Evolutionary conservation across 2,329 filamentous ascomycete genomes (phyloP), one percentile per base, ranked within the genome.

Genomic region (Pseudogymnoascus sp.): DNA sequence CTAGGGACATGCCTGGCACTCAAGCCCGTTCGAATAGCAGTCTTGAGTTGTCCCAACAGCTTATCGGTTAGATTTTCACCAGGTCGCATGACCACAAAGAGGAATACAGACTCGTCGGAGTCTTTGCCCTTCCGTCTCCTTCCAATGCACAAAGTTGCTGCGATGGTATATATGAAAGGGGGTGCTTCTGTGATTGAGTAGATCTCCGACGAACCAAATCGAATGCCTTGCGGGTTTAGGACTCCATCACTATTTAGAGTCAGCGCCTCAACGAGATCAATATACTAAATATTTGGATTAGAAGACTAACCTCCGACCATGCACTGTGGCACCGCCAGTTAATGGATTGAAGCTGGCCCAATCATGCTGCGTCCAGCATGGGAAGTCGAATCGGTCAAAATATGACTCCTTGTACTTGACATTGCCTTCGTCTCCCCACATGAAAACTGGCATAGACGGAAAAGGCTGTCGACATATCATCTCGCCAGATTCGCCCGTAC

Each of bases 291-390:
- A 62, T 11, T 14, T 22, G 33, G 55, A 16, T 30, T 41, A 36
- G 23, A 16, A 60, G 23, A 33, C 33, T 25, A 23, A 66, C 42
- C 42, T 41, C 62, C 78, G 68, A 4, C 78, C 78, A 62, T 77
- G 76, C 64, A 80, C 77, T 12, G 74, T 67, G 28, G 75, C 70
- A 0, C 78, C 77, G 1, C 73, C 69, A 0, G 78, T 80, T 5
- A 61, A 61, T 0, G 75, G 75, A 49, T 79, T 78, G 41, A 70
- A 72, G 60, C 73, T 76, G 16, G 78, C 72, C 72, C 75, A 79
- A 64, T 81, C 78, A 63, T 79, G 77, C 65, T 80, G 78, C 19
- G 76, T 75, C 77, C 73, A 79, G 19, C 77, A 71, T 61, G 73
- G 71, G 12, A 75, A 67, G 64, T 49, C 14, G n/a, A 77, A 80